A percentile compares a stretch with the other conserved stretches of the same genome.
Conservation (phyloP, 1,284 basidiomycete genomes). For the Irpex rosettiformis region DNA sequence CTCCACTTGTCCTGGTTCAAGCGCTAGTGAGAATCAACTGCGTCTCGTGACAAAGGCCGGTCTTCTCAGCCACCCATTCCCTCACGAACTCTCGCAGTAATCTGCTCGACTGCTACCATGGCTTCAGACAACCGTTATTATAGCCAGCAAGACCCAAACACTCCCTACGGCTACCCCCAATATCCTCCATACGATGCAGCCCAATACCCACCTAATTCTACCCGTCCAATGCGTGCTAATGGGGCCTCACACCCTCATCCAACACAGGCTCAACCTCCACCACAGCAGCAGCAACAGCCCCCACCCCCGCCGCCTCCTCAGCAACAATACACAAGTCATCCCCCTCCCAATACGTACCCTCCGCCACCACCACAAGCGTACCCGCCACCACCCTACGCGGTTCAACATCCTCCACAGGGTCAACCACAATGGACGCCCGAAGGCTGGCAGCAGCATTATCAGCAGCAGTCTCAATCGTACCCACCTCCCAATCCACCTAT, state of each 20-base stretch:
- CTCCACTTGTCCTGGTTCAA: slow-evolving; percentile 30
- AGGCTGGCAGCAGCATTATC: slow-evolving; percentile 26
- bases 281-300: slow-evolving; percentile 28
- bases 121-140: slow-evolving; percentile 55
- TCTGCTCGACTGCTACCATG: slow-evolving; percentile 32
- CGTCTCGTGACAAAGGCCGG: slow-evolving; percentile 18
- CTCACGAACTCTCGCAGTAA: slow-evolving; percentile 12
- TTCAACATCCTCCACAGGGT: slow-evolving; percentile 24
- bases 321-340: slow-evolving; percentile 25
- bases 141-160: slow-evolving; percentile 40
- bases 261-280: slow-evolving; percentile 19
- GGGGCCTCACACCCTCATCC: slow-evolving; percentile 39
- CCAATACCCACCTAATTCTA: slow-evolving; percentile 35
- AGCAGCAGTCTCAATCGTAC: slow-evolving; percentile 21
- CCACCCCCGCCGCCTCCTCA: slow-evolving; percentile 22
- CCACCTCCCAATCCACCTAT: slow-evolving; percentile 23
- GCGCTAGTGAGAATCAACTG: slow-evolving; percentile 23
- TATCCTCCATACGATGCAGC: slow-evolving; percentile 36
- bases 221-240: slow-evolving; percentile 32
- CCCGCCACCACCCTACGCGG: slow-evolving; percentile 24
- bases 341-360: slow-evolving; percentile 11
- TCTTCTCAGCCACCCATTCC: slow-evolving; percentile 17
- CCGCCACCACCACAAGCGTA: neutral
- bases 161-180: slow-evolving; percentile 49
- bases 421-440: slow-evolving; percentile 33